A percentile compares a stretch with the other conserved stretches of the same genome.
These are phyloP conservation scores for Naganishia vaughanmartiniae DNA, from an alignment of 768 basidiomycete species.

Conservation along the genomic window DNA sequence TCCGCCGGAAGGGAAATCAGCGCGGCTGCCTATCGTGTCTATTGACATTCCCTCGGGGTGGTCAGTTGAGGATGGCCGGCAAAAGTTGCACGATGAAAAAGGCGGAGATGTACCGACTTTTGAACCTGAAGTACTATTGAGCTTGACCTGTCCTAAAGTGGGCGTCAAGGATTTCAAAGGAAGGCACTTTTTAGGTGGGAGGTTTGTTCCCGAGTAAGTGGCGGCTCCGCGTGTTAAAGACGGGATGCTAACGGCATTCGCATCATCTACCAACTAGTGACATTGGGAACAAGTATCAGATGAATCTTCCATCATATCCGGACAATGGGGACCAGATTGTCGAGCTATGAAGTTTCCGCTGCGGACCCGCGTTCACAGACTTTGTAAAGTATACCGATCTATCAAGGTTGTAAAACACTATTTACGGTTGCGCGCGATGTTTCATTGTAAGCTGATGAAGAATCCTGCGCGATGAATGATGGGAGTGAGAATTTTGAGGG, in stretches of 20 bases:
- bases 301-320: slow-evolving; percentile 79
- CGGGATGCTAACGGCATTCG: slow-evolving; percentile 60
- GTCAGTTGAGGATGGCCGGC: slow-evolving; percentile 79
- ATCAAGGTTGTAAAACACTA: neutral
- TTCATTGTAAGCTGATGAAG: too few relatives aligned
- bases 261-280: slow-evolving; percentile 54
- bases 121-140: slow-evolving; percentile 75
- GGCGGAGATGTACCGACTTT: slow-evolving; percentile 57
- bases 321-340: slow-evolving; percentile 75
- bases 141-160: slow-evolving; percentile 89
- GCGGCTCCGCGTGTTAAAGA: slow-evolving; percentile 69
- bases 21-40: slow-evolving; percentile 74
- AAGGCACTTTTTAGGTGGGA: slow-evolving; percentile 83
- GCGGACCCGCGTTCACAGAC: neutral
- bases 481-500: too few relatives aligned
- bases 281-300: slow-evolving; percentile 68
- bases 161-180: slow-evolving; percentile 76
- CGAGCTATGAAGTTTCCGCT: slow-evolving; percentile 57
- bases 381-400: neutral
- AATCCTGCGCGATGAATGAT: too few relatives aligned
- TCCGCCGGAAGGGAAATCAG: neutral
- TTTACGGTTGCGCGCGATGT: neutral
- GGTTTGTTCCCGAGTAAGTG: slow-evolving; percentile 85
- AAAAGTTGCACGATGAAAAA: slow-evolving; percentile 44
- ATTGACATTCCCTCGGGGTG: slow-evolving; percentile 97